Evolutionary conservation across 2,329 filamentous ascomycete species (phyloP).

Genomic region (Coccinonectria pachysandricola): DNA sequence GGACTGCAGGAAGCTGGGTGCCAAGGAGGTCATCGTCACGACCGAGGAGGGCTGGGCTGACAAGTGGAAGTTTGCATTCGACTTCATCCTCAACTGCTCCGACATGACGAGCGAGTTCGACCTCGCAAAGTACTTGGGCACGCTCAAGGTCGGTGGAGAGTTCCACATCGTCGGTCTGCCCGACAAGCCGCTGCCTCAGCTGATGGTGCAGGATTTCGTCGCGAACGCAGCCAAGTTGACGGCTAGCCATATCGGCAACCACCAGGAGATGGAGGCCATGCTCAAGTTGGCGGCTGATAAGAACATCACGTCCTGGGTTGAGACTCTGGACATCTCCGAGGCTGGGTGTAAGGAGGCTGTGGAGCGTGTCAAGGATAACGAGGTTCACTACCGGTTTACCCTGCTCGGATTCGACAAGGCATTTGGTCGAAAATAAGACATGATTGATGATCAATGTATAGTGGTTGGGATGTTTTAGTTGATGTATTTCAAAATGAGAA

Average conservation of each 20-base stretch:
- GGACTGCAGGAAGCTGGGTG: constrained; percentile 43
- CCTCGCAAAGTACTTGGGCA: constrained; percentile 43
- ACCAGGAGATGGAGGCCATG: constrained; percentile 44
- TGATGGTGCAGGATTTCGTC: constrained; percentile 45
- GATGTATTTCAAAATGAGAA: no score
- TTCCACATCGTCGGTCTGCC: constrained; percentile 56
- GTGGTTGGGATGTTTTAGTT: no score
- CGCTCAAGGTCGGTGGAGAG: constrained; percentile 45
- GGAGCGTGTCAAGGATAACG: constrained; percentile 3
- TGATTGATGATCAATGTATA: no score
- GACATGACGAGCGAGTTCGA: constrained; percentile 35
- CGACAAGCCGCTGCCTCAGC: constrained; percentile 33
- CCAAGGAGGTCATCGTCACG: constrained; percentile 27
- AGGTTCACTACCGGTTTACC: constrained; percentile 13
- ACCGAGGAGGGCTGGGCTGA: constrained; percentile 35
- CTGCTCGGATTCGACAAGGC: constrained; percentile 14
- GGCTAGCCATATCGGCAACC: constrained; percentile 31
- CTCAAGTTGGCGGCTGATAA: constrained; percentile 41
- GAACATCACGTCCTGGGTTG: constrained; percentile 40
- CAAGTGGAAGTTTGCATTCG: constrained; percentile 35
- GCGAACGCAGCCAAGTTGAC: constrained; percentile 38
- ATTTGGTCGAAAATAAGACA: no score
- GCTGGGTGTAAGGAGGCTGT: constrained; percentile 7
- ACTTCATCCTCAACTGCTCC: constrained; percentile 44
- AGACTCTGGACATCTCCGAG: constrained; percentile 18